These are phyloP conservation scores for Tulasnella sp. DNA, from an alignment of 768 basidiomycete species.

Conservation along the genomic window DNA sequence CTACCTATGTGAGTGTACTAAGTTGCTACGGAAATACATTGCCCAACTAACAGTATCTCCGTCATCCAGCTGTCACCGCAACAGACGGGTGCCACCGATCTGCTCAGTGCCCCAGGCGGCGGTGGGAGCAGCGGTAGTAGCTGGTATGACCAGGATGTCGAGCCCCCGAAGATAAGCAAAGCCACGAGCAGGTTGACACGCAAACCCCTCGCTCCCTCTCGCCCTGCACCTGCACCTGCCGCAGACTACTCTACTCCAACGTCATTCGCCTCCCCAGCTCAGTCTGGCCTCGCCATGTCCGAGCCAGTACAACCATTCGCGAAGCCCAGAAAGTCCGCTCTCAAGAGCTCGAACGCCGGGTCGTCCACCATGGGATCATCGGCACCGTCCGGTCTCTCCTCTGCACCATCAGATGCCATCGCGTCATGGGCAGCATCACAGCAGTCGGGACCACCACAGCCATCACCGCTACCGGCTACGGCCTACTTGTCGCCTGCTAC, in stretches of 20 bases:
- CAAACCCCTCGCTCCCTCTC: background rate
- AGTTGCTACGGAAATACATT: background rate
- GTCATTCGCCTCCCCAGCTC: background rate
- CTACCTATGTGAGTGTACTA: no score
- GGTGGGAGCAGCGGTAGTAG: background rate
- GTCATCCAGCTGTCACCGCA: background rate
- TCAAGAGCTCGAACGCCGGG: slow-evolving; percentile 1
- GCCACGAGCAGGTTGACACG: background rate
- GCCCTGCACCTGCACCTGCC: background rate
- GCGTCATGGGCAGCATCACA: background rate
- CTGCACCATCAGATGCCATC: background rate
- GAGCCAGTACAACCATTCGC: slow-evolving; percentile 1
- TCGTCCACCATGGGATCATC: no score
- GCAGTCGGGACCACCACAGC: background rate
- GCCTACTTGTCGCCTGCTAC: background rate
- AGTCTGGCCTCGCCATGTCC: slow-evolving; percentile 6
- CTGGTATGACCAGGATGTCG: slow-evolving; percentile 5
- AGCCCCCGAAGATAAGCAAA: background rate
- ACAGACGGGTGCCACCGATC: background rate
- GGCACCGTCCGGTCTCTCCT: background rate
- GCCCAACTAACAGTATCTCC: background rate
- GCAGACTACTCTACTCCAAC: background rate
- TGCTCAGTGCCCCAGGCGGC: no score
- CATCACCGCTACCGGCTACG: background rate
- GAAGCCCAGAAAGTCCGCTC: slow-evolving; percentile 6